phyloP scores from a whole-genome alignment of 1,139 yeast genomes.

The Pichia sp. region DNA sequence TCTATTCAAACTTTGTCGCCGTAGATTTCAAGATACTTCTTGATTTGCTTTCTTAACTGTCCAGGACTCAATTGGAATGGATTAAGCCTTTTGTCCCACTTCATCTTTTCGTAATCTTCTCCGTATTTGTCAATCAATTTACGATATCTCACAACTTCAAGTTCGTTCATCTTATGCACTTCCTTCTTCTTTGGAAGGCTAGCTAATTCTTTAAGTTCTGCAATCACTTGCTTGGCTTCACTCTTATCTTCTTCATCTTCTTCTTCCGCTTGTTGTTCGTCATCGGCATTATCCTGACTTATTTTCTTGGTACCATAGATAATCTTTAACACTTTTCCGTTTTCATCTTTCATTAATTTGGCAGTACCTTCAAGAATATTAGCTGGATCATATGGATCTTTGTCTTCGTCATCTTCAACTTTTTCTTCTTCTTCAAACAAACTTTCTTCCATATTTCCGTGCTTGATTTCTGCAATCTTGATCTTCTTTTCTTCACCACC shows the following conservation, averaged over 20 bases:
- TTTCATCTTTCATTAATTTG: slow-evolving; percentile 68
- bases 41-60: slow-evolving; percentile 36
- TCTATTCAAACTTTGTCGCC: background rate
- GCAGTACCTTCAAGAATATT: slow-evolving; percentile 81
- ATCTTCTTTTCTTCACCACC: slow-evolving; percentile 65
- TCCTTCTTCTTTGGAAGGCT: slow-evolving; percentile 39
- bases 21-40: background rate
- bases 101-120: slow-evolving; percentile 86
- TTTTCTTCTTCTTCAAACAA: slow-evolving; percentile 24
- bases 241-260: slow-evolving; percentile 31
- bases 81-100: slow-evolving; percentile 86
- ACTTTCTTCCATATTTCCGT: slow-evolving; percentile 25
- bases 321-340: slow-evolving; percentile 67
- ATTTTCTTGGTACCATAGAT: slow-evolving; percentile 60
- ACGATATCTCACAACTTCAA: slow-evolving; percentile 75
- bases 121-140: slow-evolving; percentile 74
- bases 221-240: slow-evolving; percentile 39
- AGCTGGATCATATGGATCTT: slow-evolving; percentile 49
- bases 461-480: slow-evolving; percentile 28
- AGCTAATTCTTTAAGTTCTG: slow-evolving; percentile 70
- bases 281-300: slow-evolving; percentile 29
- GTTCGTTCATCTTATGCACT: slow-evolving; percentile 60
- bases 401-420: slow-evolving; percentile 30
- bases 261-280: slow-evolving; percentile 29
- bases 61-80: slow-evolving; percentile 84